Base-by-base conservation (phyloP, 768 basidiomycete species). In the Mycena latifolia region DNA sequence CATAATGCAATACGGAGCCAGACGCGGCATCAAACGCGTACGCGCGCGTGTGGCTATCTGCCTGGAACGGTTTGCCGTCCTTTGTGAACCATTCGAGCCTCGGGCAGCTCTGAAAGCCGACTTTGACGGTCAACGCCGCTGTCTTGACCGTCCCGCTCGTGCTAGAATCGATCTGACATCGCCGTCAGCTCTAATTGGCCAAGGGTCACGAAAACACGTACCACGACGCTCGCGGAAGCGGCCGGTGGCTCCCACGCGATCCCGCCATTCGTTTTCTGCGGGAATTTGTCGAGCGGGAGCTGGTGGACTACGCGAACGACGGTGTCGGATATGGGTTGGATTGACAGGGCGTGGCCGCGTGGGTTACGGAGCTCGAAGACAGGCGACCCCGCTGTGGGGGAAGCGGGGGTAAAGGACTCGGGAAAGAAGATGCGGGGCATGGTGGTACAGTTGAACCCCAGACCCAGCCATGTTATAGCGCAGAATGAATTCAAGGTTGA, bases 21-120 rank as follows among this genome's bases (percentile, higher is more conserved):
- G 68, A 65, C 14, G 64, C 68, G 8, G 64, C 68, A 25, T 69
- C 68, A 33, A 69, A 69, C 20, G 68, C 55, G 48, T 69, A 69
- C 55, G 63, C 68, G 29, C 68, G 68, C 29, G 68, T 69, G 20
- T 48, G 41, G 41, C 68, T 65, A 46, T 69, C 68, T 27, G 68
- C 52, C 11, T 58, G 63, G 50, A 69, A 69, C 10, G 61, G 60
- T 0, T 31, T 63, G 45, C 64, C 64, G 61, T 63, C 56, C 55
- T 63, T 69, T 33, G 63, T 69, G 37, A 57, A 62, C 68, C 68
- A 69, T 22, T 69, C 61, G 24, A 69, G 68, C n/a, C 52, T n/a
- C 28, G 68, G 68, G 35, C 63, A 69, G 3, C 29, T 47, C 5
- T 62, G 51, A 39, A 65, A 69, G 56, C 62, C 17, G 39, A 69